Percentiles rank a stretch among this genome's conserved stretches.
phyloP scores from a whole-genome alignment of 768 basidiomycete genomes.

The Calocera viscosa region DNA sequence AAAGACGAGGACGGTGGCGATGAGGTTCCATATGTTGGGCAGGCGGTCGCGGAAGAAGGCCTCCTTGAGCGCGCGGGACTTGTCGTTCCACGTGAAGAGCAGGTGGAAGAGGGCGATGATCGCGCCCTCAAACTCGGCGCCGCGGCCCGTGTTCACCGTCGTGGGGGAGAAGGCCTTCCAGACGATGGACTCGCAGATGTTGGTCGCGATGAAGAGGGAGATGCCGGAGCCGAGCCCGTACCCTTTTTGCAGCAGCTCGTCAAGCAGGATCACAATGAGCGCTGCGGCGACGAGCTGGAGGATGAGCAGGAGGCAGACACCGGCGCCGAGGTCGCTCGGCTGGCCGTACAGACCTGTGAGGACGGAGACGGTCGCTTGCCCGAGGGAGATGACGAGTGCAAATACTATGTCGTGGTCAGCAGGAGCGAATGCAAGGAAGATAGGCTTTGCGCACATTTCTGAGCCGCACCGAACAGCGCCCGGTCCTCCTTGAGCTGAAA shows the following conservation, averaged over 20 bases:
- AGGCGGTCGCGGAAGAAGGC: slow-evolving; percentile 96
- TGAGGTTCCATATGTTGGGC: slow-evolving; percentile 94
- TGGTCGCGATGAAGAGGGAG: slow-evolving; percentile 98
- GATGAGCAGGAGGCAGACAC: slow-evolving; percentile 92
- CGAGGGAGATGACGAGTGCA: slow-evolving; percentile 89
- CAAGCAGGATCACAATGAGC: slow-evolving; percentile 94
- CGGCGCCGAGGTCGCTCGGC: slow-evolving; percentile 84
- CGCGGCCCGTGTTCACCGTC: slow-evolving; percentile 94
- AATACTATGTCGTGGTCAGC: slow-evolving; percentile 49
- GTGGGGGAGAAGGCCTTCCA: slow-evolving; percentile 99
- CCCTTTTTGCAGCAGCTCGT: slow-evolving; percentile 97
- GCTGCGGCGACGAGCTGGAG: slow-evolving; percentile 89
- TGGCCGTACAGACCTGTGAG: slow-evolving; percentile 93
- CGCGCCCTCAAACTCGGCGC: slow-evolving; percentile 96
- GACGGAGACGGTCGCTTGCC: slow-evolving; percentile 94
- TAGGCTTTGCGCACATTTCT: slow-evolving; percentile 64
- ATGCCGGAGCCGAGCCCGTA: slow-evolving; percentile 98
- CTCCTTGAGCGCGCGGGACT: slow-evolving; percentile 89
- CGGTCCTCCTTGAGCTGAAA: slow-evolving; percentile 95
- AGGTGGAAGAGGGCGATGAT: slow-evolving; percentile 94
- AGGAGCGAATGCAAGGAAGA: not conserved
- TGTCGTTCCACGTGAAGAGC: slow-evolving; percentile 96
- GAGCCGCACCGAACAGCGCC: slow-evolving; percentile 87
- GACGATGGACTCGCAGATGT: slow-evolving; percentile 98
- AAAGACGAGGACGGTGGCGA: slow-evolving; percentile 85